phyloP scores from a whole-genome alignment of 495 filamentous ascomycete genomes.

The Evernia prunastri region DNA sequence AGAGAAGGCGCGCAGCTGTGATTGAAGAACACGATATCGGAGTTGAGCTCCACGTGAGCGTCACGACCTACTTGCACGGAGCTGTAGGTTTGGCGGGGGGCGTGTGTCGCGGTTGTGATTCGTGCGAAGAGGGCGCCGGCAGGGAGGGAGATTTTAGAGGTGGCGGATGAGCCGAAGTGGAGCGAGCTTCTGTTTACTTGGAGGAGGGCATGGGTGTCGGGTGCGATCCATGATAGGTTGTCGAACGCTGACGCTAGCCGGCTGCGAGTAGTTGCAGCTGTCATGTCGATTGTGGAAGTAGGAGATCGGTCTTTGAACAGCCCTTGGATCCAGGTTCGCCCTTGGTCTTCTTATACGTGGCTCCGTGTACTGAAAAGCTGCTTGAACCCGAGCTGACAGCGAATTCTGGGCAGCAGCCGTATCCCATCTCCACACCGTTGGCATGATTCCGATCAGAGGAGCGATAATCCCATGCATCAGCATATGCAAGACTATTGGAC shows the following conservation, averaged over 20 bases:
- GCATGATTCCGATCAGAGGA: no score
- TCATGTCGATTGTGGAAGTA: no score
- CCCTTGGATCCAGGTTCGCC: no score
- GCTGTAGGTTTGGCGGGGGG: slow-evolving; percentile 45
- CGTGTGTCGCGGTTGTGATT: slow-evolving; percentile 38
- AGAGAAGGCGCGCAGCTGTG: slow-evolving; percentile 56
- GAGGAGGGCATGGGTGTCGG: slow-evolving; percentile 47
- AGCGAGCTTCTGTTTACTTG: slow-evolving; percentile 33
- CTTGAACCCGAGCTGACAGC: no score
- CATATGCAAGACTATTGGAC: no score
- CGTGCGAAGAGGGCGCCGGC: slow-evolving; percentile 51
- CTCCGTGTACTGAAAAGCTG: no score
- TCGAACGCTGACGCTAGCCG: not conserved
- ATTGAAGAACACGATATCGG: slow-evolving; percentile 57
- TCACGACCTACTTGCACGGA: slow-evolving; percentile 49
- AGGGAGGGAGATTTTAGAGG: slow-evolving; percentile 48
- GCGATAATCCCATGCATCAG: no score
- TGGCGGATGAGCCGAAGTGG: slow-evolving; percentile 48
- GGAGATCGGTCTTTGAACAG: no score
- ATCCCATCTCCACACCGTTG: no score
- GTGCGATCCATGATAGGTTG: slow-evolving; percentile 46
- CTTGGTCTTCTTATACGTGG: no score
- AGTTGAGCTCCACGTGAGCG: slow-evolving; percentile 55
- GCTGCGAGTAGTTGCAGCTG: no score
- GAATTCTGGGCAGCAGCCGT: no score